These are phyloP conservation scores for Pseudovirgaria hyperparasitica DNA, from an alignment of 2,329 filamentous ascomycete species.

Conservation along the genomic window DNA sequence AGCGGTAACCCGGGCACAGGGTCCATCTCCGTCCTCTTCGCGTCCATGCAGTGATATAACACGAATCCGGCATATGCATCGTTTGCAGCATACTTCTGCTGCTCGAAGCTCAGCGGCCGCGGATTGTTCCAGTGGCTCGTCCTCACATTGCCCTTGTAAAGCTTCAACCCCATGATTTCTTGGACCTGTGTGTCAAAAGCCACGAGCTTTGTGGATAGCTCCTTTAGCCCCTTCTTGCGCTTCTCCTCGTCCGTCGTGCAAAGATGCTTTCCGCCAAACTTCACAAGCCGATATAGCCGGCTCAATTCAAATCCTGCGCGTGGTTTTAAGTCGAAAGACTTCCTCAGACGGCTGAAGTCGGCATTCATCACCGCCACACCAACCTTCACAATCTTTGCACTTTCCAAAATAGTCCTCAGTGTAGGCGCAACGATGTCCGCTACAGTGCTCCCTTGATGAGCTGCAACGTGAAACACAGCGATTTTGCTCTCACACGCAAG, in stretches of 20 bases:
- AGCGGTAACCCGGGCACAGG: slow-evolving; percentile 56
- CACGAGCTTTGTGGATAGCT: slow-evolving; percentile 54
- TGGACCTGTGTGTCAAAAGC: slow-evolving; percentile 57
- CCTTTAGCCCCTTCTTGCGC: slow-evolving; percentile 8
- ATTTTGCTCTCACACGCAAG: slow-evolving; percentile 65
- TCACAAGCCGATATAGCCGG: slow-evolving; percentile 68
- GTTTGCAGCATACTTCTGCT: slow-evolving; percentile 61
- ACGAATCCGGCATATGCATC: slow-evolving; percentile 78
- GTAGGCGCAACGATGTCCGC: slow-evolving; percentile 55
- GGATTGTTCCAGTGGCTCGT: slow-evolving; percentile 68
- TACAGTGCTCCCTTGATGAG: slow-evolving; percentile 29
- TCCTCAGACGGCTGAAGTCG: slow-evolving; percentile 51
- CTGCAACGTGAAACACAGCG: slow-evolving; percentile 67
- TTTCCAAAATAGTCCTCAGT: slow-evolving; percentile 60
- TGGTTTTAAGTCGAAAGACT: slow-evolving; percentile 51
- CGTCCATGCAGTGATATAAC: slow-evolving; percentile 60
- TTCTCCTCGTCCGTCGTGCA: too few relatives aligned
- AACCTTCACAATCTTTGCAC: slow-evolving; percentile 54
- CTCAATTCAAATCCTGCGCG: slow-evolving; percentile 68
- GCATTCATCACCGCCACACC: slow-evolving; percentile 60
- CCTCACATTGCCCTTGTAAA: slow-evolving; percentile 66
- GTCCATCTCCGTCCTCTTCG: slow-evolving; percentile 46
- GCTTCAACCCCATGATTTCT: slow-evolving; percentile 56
- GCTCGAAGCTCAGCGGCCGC: slow-evolving; percentile 44
- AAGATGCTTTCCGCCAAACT: slow-evolving; percentile 44